A percentile compares a stretch with the other conserved stretches of the same genome.
Conservation (phyloP, 768 basidiomycete genomes). For the Mycena crocata region DNA sequence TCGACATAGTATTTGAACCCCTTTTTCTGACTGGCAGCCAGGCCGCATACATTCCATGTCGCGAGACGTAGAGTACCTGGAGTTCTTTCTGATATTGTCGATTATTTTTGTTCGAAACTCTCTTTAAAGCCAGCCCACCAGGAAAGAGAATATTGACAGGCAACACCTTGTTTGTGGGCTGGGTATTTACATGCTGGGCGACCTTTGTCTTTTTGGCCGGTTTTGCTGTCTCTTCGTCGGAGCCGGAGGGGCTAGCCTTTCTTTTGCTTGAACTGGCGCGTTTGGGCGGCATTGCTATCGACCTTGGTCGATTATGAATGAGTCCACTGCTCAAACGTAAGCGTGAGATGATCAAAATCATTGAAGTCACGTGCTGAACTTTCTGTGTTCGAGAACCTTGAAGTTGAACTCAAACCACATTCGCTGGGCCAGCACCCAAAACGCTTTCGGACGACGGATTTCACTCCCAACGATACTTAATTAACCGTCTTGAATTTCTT, state of each 20-base stretch:
- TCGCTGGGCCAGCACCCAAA: background rate
- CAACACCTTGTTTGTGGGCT: conserved; percentile 80
- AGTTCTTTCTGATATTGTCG: conserved; percentile 38
- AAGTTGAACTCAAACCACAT: background rate
- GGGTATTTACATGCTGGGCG: conserved; percentile 50
- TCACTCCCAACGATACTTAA: background rate
- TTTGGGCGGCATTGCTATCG: conserved; percentile 36
- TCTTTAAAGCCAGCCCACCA: conserved; percentile 33
- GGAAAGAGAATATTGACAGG: conserved; percentile 73
- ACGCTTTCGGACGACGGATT: background rate
- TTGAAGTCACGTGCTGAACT: background rate
- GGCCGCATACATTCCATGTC: conserved; percentile 86
- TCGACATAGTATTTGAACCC: conserved; percentile 87
- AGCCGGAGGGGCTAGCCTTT: conserved; percentile 27
- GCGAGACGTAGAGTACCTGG: conserved; percentile 66
- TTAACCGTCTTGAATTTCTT: background rate
- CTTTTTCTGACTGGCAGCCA: conserved; percentile 84
- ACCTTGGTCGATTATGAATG: background rate
- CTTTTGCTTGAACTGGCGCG: conserved; percentile 30
- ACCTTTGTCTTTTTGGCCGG: conserved; percentile 38
- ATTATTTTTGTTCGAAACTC: background rate
- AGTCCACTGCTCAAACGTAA: background rate
- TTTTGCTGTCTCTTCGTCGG: conserved; percentile 11
- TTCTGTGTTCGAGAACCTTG: too few relatives aligned
- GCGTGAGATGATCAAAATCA: background rate